Evolutionary conservation across 225 moss, liverwort and hornwort species (phyloP), one percentile per base, ranked within the genome.

Genomic region (Marchantia polymorpha): DNA sequence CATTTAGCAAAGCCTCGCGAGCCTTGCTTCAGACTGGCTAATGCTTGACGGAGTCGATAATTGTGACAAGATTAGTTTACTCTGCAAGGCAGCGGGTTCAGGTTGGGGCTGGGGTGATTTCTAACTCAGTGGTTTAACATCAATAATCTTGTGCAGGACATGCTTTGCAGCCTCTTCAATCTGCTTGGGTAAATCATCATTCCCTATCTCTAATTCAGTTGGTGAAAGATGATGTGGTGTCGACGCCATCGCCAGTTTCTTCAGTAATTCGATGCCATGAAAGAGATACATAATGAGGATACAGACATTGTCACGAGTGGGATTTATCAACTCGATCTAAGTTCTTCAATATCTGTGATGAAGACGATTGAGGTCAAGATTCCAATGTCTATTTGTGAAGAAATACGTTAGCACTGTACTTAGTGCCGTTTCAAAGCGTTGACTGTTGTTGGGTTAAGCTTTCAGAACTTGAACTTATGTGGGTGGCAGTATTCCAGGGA

Each of bases 161-260:
- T 91, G 91, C 72, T 91, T 47, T 79, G 81, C 83, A 91, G 91
- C 77, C 87, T 91, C 77, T 89, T 91, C 86, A 91, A 91, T 64
- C 82, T 91, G 84, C 82, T 91, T 80, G 91, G 91, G 91, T 91
- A 84, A 27, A 87, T 78, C 7, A 8, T 49, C 39, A 26, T 25
- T 23, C 16, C 19, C 39, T 58, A 9, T 7, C 55, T 39, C 23
- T n/a, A 52, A 15, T 52, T 0, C 10, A 3, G 16, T 16, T 39
- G 68, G 39, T 39, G 4, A 29, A 10, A 4, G 25, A 48, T 65
- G 60, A 29, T 64, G 29, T 76, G 1, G 31, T 68, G 39, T 39
- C 27, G 7, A 60, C 60, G 39, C 46, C 39, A 31, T 30, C 12
- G 31, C 15, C 31, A 31, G 67, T 15, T 67, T 12, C n/a, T 13